Conservation (phyloP, 768 basidiomycete species). For the Suillus discolor region DNA sequence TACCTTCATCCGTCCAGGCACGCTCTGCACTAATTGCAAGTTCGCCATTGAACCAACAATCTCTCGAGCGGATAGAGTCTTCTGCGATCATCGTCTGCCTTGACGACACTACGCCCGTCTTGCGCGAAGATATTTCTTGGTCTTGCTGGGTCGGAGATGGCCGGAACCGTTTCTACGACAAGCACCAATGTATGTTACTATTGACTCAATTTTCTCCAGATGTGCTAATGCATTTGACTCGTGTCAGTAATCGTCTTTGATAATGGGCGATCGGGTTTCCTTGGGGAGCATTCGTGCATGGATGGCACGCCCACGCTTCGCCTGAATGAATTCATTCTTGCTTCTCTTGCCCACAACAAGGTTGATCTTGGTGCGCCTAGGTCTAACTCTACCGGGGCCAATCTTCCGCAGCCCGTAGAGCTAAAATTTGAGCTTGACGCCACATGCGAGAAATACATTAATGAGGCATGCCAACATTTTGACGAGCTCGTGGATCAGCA, state of each 20-base stretch:
- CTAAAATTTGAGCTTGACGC: slow-evolving; percentile 70
- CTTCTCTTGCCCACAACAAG: slow-evolving; percentile 70
- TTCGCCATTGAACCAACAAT: slow-evolving; percentile 62
- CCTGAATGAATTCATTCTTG: slow-evolving; percentile 92
- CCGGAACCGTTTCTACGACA: slow-evolving; percentile 92
- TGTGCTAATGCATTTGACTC: slow-evolving; percentile 1
- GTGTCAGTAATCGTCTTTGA: slow-evolving; percentile 86
- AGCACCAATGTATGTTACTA: slow-evolving; percentile 78
- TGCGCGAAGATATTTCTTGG: slow-evolving; percentile 82
- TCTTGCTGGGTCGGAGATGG: slow-evolving; percentile 89
- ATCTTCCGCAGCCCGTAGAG: slow-evolving; percentile 63
- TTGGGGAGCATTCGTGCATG: slow-evolving; percentile 86
- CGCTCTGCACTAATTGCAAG: slow-evolving; percentile 64
- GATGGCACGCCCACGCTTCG: slow-evolving; percentile 96
- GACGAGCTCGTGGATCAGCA: slow-evolving; percentile 76
- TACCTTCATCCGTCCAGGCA: slow-evolving; percentile 37
- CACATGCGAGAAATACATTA: slow-evolving; percentile 53
- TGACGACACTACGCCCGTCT: slow-evolving; percentile 81
- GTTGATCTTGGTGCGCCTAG: slow-evolving; percentile 69
- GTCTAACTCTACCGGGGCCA: slow-evolving; percentile 31
- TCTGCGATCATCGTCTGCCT: slow-evolving; percentile 87
- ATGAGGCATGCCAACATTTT: slow-evolving; percentile 65
- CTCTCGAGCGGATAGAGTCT: slow-evolving; percentile 82
- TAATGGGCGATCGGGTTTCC: slow-evolving; percentile 92
- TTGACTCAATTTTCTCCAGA: slow-evolving; percentile 8